Conservation (phyloP, 73 alveolate genomes). For the Diophrys appendiculata region DNA sequence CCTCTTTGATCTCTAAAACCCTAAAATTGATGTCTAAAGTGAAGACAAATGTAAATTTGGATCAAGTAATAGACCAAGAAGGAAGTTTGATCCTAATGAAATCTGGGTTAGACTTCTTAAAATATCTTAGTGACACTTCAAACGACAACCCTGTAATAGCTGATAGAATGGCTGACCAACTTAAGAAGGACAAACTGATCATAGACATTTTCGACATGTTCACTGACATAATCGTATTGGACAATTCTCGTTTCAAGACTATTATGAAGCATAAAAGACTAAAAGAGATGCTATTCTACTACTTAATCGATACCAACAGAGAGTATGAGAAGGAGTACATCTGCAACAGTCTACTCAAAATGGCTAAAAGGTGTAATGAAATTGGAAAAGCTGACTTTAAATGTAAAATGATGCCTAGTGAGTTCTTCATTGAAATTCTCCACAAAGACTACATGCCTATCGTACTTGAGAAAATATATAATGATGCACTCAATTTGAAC, state of each 20-base stretch:
- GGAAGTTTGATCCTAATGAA: background rate
- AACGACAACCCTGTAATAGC: background rate
- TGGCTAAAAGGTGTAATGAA: constrained; percentile 4
- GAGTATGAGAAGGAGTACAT: constrained; percentile 15
- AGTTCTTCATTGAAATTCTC: constrained; percentile 3
- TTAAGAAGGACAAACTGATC: constrained; percentile 14
- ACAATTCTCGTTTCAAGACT: constrained; percentile 17
- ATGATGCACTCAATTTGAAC: background rate
- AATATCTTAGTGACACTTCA: background rate
- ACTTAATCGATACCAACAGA: constrained; percentile 9
- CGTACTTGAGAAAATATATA: constrained; percentile 10
- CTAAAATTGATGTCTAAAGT: constrained; percentile 11
- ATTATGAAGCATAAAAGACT: constrained; percentile 13
- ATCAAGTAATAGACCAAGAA: constrained; percentile 11
- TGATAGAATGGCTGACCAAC: background rate
- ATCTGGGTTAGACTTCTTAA: constrained; percentile 19
- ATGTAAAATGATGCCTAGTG: constrained; percentile 12
- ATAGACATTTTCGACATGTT: constrained; percentile 18
- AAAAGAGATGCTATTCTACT: constrained; percentile 15
- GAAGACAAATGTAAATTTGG: background rate
- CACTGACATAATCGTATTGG: background rate
- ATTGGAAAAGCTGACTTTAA: constrained; percentile 13
- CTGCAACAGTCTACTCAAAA: background rate
- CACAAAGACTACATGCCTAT: constrained; percentile 8
- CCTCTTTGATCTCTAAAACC: constrained; percentile 7